Evolutionary conservation across 78 protist species (phyloP).

Genomic region (Pirum gemmata): DNA sequence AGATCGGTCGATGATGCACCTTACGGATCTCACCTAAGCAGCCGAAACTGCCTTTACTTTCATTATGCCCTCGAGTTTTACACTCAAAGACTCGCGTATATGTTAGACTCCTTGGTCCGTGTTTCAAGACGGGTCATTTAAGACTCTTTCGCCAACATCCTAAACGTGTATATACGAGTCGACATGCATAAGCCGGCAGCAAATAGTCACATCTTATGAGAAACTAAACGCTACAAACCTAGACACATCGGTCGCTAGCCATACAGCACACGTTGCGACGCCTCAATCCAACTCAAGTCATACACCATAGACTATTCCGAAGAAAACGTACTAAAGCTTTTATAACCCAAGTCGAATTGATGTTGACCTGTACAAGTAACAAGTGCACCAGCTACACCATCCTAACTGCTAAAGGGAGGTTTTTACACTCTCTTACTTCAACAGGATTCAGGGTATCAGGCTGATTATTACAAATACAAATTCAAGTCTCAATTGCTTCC

Average conservation of each 20-base stretch:
- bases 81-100: conserved; percentile 65
- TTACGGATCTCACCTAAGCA: conserved; percentile 6
- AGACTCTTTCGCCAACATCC: conserved; percentile 47
- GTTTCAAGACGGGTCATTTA: conserved; percentile 86
- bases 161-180: not conserved
- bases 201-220: not conserved
- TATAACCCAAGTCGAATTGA: not conserved
- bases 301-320: not conserved
- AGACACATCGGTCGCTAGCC: not conserved
- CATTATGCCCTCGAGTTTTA: conserved; percentile 61
- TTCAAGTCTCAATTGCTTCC: conserved; percentile 16
- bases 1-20: conserved; percentile 55
- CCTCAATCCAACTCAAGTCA: not conserved
- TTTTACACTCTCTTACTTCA: too few relatives aligned
- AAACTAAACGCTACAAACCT: not conserved
- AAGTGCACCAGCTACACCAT: conserved; percentile 27
- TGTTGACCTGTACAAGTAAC: not conserved
- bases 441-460: not conserved
- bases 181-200: not conserved
- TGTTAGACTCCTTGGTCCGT: conserved; percentile 91
- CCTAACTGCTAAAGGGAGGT: too few relatives aligned
- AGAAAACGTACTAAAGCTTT: not conserved
- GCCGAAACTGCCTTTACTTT: conserved; percentile 53
- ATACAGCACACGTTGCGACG: not conserved
- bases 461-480: not conserved